Base-by-base conservation (phyloP, 2,329 filamentous ascomycete genomes). In the Xylariaceae sp. region DNA sequence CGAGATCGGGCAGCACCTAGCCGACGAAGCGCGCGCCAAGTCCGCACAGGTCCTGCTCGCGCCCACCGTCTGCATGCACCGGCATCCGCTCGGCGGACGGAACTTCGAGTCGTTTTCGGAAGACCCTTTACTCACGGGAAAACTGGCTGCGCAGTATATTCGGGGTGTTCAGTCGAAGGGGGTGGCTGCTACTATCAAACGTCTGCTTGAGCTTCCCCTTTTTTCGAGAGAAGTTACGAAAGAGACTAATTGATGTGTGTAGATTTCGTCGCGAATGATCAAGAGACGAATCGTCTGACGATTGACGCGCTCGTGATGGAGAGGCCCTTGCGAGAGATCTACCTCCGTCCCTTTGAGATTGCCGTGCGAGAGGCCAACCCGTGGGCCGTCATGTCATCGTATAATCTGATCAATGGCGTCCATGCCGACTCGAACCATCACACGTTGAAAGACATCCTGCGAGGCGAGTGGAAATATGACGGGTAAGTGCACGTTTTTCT, bases 101-200 rank as follows among this genome's bases (percentile, higher is more conserved):
- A 92, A 92, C 64, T 95, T 94, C 66, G 90, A 95, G 73, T 92
- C 89, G 0, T 94, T 92, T 72, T 91, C 88, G 0, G 90, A 94
- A 72, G 90, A 94, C 65, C 90, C 90, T 0, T 81, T 87, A 8
- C 79, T 95, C 4, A 90, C 89, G 0, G 89, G 89, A 37, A 88
- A 86, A 63, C 76, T 92, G 61, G 87, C 88, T 10, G 83, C 87
- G 0, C 82, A 88, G 61, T 89, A 89, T 62, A 87, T 90, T 68
- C 85, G 83, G 52, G 88, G 88, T 6, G 77, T 89, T 57, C 90
- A 94, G 69, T 85, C 87, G 23, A 86, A 85, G 61, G 87, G 88
- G 0, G 82, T 94, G 44, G 85, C 87, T 6, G 88, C 90, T 9
- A 90, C 89, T 0, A 85, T 92, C 65, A 94, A 94, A 77, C 90